phyloP scores from a whole-genome alignment of 352 stramenopile genomes.

The Phytophthora cajani region DNA sequence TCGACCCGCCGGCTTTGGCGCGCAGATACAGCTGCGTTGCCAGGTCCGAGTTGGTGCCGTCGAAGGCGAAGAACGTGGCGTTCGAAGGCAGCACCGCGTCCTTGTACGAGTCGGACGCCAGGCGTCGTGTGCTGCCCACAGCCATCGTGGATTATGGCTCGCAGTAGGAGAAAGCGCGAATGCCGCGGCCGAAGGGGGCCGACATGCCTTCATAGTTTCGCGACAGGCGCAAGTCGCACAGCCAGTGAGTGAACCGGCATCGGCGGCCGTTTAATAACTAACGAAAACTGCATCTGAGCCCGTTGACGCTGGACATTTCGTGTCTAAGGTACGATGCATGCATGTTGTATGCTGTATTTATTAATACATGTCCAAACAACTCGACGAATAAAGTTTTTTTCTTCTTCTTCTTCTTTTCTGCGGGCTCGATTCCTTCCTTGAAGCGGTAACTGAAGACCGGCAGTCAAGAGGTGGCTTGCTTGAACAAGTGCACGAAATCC shows the following conservation, averaged over 20 bases:
- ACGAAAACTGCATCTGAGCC: constrained; percentile 6
- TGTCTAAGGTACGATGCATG: neutral
- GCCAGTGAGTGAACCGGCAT: constrained; percentile 1
- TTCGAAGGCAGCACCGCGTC: constrained; percentile 21
- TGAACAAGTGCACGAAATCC: neutral
- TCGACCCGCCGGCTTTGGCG: constrained; percentile 12
- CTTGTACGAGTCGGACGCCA: neutral
- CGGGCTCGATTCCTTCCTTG: neutral
- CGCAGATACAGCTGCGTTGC: constrained; percentile 38
- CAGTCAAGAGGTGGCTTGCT: neutral
- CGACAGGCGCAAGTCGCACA: constrained; percentile 8
- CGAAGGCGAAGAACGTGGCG: constrained; percentile 36
- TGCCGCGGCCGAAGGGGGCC: neutral
- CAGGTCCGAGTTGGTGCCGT: constrained; percentile 43
- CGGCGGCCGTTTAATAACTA: neutral
- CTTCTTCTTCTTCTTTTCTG: too few species aligned
- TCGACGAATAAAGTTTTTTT: neutral
- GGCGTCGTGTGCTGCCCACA: neutral
- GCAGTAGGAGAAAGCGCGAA: neutral
- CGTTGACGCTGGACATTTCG: constrained; percentile 9
- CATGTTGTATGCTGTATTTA: too few species aligned
- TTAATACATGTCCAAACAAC: too few species aligned
- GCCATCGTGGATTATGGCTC: constrained; percentile 7
- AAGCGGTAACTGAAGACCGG: neutral
- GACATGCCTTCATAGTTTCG: constrained; percentile 7